Evolutionary conservation across 2,329 filamentous ascomycete species (phyloP).

Genomic region (Diaporthe australafricana): DNA sequence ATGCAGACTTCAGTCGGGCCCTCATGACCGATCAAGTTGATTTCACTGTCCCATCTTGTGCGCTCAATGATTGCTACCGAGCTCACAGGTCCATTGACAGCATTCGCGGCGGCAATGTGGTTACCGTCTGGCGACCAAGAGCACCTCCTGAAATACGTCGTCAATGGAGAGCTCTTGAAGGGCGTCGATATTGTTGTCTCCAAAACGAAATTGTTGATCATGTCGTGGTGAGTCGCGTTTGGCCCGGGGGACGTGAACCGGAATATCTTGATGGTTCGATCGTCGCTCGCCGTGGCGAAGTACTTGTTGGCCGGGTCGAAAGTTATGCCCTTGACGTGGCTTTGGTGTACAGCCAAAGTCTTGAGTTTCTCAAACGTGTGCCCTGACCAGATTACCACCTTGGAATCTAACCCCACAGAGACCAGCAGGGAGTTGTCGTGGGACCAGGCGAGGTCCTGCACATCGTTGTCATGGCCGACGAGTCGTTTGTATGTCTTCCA

Average conservation of each 20-base stretch:
- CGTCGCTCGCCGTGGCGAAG: conserved; percentile 97
- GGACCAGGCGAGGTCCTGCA: conserved; percentile 98
- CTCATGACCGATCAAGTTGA: conserved; percentile 97
- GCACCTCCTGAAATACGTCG: conserved; percentile 95
- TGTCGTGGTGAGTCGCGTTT: conserved; percentile 93
- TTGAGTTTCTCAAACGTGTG: conserved; percentile 98
- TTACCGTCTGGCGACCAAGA: conserved; percentile 98
- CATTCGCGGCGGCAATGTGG: conserved; percentile 96
- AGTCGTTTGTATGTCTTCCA: conserved; percentile 96
- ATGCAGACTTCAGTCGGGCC: conserved; percentile 97
- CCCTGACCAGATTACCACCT: conserved; percentile 98
- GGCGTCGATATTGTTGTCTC: conserved; percentile 91
- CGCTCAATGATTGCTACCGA: conserved; percentile 96
- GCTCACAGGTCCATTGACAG: conserved; percentile 96
- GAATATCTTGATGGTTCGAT: conserved; percentile 96
- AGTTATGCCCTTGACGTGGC: conserved; percentile 98
- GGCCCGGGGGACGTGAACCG: conserved; percentile 91
- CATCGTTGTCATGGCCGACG: conserved; percentile 97
- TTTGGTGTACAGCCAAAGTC: conserved; percentile 91
- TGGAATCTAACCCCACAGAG: conserved; percentile 95
- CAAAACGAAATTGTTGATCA: conserved; percentile 95
- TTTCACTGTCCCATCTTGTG: conserved; percentile 93
- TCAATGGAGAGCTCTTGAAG: conserved; percentile 91
- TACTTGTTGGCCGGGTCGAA: conserved; percentile 99
- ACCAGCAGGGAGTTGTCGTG: conserved; percentile 95